Base-by-base conservation (phyloP, 331 rosid species). In the Acacia concinna region DNA sequence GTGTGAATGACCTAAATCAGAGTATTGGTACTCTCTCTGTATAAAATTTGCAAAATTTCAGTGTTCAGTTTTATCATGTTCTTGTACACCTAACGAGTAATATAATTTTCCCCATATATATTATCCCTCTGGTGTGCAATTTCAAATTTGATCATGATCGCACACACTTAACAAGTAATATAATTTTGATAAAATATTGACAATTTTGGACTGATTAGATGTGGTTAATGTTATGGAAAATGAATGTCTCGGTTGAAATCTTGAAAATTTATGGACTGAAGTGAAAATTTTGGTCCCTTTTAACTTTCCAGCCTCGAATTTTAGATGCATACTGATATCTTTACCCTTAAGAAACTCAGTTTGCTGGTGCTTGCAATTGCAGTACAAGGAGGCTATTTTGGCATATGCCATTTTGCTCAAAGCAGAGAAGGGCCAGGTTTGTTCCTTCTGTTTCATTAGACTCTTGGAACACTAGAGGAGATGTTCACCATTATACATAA, bases 381-480 rank as follows among this genome's bases (percentile, higher is more conserved):
- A 94, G 98, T 94, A 91, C 89, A 94, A 94, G 92, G 98, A 94
- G 83, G 97, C 98, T 72, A 88, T 94, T 82, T 86, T 94, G 93
- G 92, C 96, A 6, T 94, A 92, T 78, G 93, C 97, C 51, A 76
- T 92, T 81, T 87, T 94, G 78, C 97, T 94, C 84, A 88, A 77
- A 82, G 88, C 83, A 65, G 91, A 88, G 74, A 87, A 87, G 76
- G 89, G 85, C 76, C 89, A 88, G 98, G 98, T 94, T 75, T 77
- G 79, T 34, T 77, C 71, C 76, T 57, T 83, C 73, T 52, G 71
- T 28, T 65, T 27, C 35, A 27, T 11, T 13, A 62, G 68, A 15
- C 21, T 14, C n/a, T 59, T 10, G 20, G 15, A 28, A 14, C 68
- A 30, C 4, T 60, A 28, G n/a, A 62, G n/a, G 37, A 62, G 11